A percentile compares a stretch with the other conserved stretches of the same genome.
phyloP scores from a whole-genome alignment of 1,284 basidiomycete species.

The Cryptococcus deneoformans region DNA sequence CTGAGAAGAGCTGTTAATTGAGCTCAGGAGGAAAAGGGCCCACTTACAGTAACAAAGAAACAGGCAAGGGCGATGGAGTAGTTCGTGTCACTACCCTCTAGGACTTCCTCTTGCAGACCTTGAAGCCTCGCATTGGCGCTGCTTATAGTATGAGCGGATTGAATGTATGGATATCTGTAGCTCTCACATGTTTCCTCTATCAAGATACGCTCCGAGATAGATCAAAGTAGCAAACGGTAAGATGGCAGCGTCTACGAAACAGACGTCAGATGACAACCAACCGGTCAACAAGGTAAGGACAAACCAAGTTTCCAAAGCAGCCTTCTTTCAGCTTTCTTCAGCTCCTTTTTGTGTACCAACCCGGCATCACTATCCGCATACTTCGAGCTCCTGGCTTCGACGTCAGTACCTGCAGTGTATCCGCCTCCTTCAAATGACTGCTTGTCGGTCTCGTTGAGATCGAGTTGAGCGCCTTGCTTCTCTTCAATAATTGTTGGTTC shows the following conservation, averaged over 20 bases:
- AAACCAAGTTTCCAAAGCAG: background rate
- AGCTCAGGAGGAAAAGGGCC: background rate
- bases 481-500: too few relatives aligned
- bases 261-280: constrained; percentile 9
- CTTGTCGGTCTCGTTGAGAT: too few relatives aligned
- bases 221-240: constrained; percentile 15
- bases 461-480: too few relatives aligned
- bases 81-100: constrained; percentile 40
- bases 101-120: constrained; percentile 41
- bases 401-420: constrained; percentile 3
- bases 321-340: constrained; percentile 14
- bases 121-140: constrained; percentile 45
- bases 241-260: constrained; percentile 11
- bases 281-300: background rate
- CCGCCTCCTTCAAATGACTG: too few relatives aligned
- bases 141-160: background rate
- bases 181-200: constrained; percentile 44
- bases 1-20: background rate
- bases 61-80: constrained; percentile 48
- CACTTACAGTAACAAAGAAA: constrained; percentile 44
- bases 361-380: constrained; percentile 34
- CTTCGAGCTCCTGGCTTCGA: constrained; percentile 14
- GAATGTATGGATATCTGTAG: background rate
- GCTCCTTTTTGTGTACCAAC: constrained; percentile 25
- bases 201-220: constrained; percentile 52